These are phyloP conservation scores for Xylariaceae sp. DNA, from an alignment of 2,329 filamentous ascomycete genomes.

Conservation along the genomic window DNA sequence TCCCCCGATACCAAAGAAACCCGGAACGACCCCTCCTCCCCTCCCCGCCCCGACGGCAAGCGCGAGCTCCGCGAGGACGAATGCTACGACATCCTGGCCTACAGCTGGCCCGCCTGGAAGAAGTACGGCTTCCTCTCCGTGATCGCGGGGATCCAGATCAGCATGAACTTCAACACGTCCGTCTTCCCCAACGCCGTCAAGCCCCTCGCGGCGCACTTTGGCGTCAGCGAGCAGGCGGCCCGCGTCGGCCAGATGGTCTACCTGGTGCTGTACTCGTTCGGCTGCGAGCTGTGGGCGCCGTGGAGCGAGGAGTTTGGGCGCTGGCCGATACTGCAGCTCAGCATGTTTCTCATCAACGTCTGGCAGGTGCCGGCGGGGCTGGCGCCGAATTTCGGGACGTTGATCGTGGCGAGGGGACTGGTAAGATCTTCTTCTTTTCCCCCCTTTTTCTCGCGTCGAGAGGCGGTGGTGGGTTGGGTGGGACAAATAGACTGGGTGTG, in stretches of 20 bases:
- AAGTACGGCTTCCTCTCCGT: background rate
- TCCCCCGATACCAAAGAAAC: too few species aligned
- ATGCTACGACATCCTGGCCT: background rate
- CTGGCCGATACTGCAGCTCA: constrained; percentile 43
- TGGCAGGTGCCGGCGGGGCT: constrained; percentile 42
- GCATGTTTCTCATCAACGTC: constrained; percentile 45
- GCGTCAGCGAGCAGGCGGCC: constrained; percentile 39
- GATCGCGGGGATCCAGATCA: background rate
- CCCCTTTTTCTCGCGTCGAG: constrained; percentile 49
- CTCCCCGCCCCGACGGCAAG: background rate
- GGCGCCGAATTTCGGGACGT: constrained; percentile 34
- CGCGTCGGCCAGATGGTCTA: constrained; percentile 41
- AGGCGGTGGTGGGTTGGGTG: constrained; percentile 20
- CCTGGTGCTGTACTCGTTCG: constrained; percentile 42
- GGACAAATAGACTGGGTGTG: too few species aligned
- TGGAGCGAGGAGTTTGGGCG: constrained; percentile 47
- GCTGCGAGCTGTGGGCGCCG: constrained; percentile 49
- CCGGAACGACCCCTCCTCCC: too few species aligned
- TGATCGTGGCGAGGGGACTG: constrained; percentile 34
- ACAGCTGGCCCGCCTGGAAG: background rate
- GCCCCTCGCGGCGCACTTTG: constrained; percentile 36
- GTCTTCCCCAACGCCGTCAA: background rate
- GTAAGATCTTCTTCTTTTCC: constrained; percentile 51
- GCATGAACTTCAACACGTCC: background rate
- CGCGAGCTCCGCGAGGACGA: background rate